phyloP scores from a whole-genome alignment of 306 rosid genomes.

The Begonia loranthoides region DNA sequence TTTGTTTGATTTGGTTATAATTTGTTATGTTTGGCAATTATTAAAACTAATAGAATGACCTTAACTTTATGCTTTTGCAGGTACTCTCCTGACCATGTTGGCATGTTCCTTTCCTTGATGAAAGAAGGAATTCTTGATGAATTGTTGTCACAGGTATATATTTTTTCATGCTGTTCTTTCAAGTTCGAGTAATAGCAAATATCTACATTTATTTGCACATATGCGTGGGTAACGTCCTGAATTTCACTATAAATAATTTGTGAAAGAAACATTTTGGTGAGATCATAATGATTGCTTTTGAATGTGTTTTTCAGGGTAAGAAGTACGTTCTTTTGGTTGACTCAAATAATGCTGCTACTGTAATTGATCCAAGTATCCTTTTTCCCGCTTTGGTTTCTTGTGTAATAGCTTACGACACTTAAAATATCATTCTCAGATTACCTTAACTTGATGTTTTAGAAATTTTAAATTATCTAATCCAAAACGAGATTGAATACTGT shows the following conservation, averaged over 20 bases:
- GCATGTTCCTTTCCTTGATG: slow-evolving; percentile 26
- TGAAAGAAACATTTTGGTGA: too few species aligned
- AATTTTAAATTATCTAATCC: slow-evolving; percentile 19
- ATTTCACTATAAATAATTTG: too few species aligned
- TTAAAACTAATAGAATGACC: background rate
- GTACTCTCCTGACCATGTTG: slow-evolving; percentile 33
- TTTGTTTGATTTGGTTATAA: too few species aligned
- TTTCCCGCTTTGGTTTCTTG: slow-evolving; percentile 3
- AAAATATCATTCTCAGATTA: slow-evolving; percentile 13
- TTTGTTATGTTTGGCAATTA: too few species aligned
- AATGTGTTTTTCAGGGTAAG: slow-evolving; percentile 51
- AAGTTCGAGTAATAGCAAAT: too few species aligned
- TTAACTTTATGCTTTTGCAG: slow-evolving; percentile 16
- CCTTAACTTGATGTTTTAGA: slow-evolving; percentile 38
- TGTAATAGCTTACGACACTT: slow-evolving; percentile 6
- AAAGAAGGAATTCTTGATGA: slow-evolving; percentile 1
- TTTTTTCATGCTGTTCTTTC: background rate
- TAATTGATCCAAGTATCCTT: slow-evolving; percentile 72
- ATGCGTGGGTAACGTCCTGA: too few species aligned
- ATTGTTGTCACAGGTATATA: slow-evolving; percentile 47
- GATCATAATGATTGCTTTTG: background rate
- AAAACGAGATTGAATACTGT: slow-evolving; percentile 36
- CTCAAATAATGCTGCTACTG: slow-evolving; percentile 59
- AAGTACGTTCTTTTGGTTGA: slow-evolving; percentile 49
- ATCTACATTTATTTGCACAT: too few species aligned